Base-by-base conservation (phyloP, 2,329 filamentous ascomycete species). In the Fusarium algeriense region DNA sequence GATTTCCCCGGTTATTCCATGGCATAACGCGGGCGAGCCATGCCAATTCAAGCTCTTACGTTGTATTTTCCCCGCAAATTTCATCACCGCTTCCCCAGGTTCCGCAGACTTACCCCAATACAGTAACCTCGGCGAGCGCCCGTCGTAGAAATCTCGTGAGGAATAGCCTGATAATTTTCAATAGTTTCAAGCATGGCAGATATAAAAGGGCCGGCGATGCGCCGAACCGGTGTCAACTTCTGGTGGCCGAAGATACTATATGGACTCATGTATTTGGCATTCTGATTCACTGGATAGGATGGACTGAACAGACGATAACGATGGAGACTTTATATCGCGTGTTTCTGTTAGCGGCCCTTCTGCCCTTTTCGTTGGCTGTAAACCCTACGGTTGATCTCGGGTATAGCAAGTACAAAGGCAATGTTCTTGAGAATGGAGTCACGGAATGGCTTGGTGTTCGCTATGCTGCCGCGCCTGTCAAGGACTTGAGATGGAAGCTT, bases 401-500 rank as follows among this genome's bases (percentile, higher is more conserved):
- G 6, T 95, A 94, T 77, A 86, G 90, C 34, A 86, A 84, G 30
- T 94, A 94, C 76, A 79, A 84, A 53, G 93, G 93, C 12, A 80
- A 82, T 7, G 76, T 83, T 3, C 81, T 86, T 3, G 72, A 80
- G 0, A 87, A 88, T 72, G 91, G 90, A 2, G 82, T 94, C 50
- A 89, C 87, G 5, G 86, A 91, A 78, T 95, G 92, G 91, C 85
- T 93, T 11, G 93, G 92, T 3, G 88, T 96, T 69, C 88, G 92
- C 45, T 96, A 89, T 81, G 93, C 92, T 3, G 89, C 91, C 8
- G 84, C 92, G 17, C 93, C 93, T 0, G 61, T 92, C 4, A 91
- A 90, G 2, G 74, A 87, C 9, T 77, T 93, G 65, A 86, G 93
- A 23, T 95, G 94, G 76, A 83, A 85, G 57, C 88, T 89, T 15